Evolutionary conservation across 805 yeast genomes (phyloP).

Genomic region (Tetrapisispora nanseiensis): DNA sequence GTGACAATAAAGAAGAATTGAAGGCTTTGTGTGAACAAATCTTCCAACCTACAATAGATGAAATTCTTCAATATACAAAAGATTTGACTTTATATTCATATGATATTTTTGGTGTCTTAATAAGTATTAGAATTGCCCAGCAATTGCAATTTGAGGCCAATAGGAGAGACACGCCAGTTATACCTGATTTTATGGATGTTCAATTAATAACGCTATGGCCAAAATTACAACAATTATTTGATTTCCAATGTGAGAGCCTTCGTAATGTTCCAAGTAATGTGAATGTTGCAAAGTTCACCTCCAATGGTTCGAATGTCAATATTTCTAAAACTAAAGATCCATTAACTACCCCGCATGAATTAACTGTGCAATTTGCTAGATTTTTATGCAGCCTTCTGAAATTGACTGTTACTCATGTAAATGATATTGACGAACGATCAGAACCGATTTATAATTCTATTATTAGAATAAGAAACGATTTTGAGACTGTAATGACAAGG

Average conservation of each 20-base stretch:
- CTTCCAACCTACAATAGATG: slow-evolving; percentile 42
- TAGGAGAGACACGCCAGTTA: slow-evolving; percentile 56
- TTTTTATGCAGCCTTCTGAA: slow-evolving; percentile 62
- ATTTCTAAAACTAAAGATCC: slow-evolving; percentile 18
- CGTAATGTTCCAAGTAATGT: slow-evolving; percentile 37
- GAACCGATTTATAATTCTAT: slow-evolving; percentile 73
- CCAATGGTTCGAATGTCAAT: slow-evolving; percentile 10
- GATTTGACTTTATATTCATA: slow-evolving; percentile 33
- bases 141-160: slow-evolving; percentile 55
- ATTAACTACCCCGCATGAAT: slow-evolving; percentile 39
- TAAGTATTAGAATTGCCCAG: slow-evolving; percentile 65
- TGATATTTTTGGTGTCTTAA: slow-evolving; percentile 71
- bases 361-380: slow-evolving; percentile 75
- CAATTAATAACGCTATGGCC: slow-evolving; percentile 77
- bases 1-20: slow-evolving; percentile 33
- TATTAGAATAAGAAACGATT: slow-evolving; percentile 63
- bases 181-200: slow-evolving; percentile 56
- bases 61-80: slow-evolving; percentile 42
- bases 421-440: slow-evolving; percentile 25
- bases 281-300: slow-evolving; percentile 25
- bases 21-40: slow-evolving; percentile 39
- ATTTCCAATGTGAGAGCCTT: slow-evolving; percentile 64
- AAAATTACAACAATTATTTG: slow-evolving; percentile 64
- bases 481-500: slow-evolving; percentile 68
- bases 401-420: slow-evolving; percentile 34